These are phyloP conservation scores for Ogataea pini DNA, from an alignment of 805 yeast genomes.

Conservation along the genomic window DNA sequence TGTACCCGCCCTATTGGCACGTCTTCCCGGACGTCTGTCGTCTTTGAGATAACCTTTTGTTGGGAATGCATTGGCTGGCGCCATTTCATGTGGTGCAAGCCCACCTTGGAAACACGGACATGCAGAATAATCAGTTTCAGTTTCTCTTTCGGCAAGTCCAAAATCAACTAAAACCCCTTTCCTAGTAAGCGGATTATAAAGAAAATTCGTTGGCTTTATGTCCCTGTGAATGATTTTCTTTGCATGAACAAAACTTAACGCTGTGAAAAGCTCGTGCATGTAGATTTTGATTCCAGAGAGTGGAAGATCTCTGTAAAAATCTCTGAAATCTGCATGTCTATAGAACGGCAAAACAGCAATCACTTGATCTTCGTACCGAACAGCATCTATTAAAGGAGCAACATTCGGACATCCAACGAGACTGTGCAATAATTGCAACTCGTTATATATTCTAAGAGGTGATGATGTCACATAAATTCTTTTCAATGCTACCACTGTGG, in stretches of 20 bases:
- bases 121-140: constrained; percentile 31
- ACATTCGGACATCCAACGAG: constrained; percentile 70
- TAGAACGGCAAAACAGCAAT: constrained; percentile 90
- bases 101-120: constrained; percentile 62
- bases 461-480: constrained; percentile 94
- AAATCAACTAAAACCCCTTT: constrained; percentile 88
- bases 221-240: constrained; percentile 89
- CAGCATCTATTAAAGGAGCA: constrained; percentile 87
- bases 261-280: constrained; percentile 75
- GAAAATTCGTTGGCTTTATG: constrained; percentile 74
- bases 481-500: constrained; percentile 74
- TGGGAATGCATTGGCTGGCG: constrained; percentile 40
- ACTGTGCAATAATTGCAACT: constrained; percentile 71
- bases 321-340: constrained; percentile 87
- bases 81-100: constrained; percentile 30
- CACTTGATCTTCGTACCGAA: constrained; percentile 87
- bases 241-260: constrained; percentile 73
- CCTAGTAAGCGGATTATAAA: constrained; percentile 64
- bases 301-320: constrained; percentile 78
- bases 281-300: constrained; percentile 78
- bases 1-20: constrained; percentile 97
- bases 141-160: constrained; percentile 79
- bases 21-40: constrained; percentile 82
- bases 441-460: constrained; percentile 87
- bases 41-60: constrained; percentile 77